phyloP scores from a whole-genome alignment of 352 stramenopile species.

The Phytopythium mirpurense region DNA sequence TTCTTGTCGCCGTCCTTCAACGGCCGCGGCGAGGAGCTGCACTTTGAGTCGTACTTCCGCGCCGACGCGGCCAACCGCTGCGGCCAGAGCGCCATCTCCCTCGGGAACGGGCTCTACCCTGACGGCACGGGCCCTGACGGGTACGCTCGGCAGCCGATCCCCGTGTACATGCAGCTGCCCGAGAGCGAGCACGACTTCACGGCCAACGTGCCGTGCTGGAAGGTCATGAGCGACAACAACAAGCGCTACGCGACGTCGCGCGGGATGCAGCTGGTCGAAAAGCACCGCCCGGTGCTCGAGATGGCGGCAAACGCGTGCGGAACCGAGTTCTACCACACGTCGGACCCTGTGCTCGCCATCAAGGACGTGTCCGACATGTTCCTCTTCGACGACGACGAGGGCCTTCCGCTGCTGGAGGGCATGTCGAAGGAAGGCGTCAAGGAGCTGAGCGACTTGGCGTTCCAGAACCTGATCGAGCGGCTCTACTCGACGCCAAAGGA shows the following conservation, averaged over 20 bases:
- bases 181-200: constrained; percentile 82
- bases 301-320: constrained; percentile 39
- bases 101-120: constrained; percentile 68
- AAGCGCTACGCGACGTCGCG: constrained; percentile 34
- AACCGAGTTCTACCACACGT: constrained; percentile 33
- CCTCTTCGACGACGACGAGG: constrained; percentile 61
- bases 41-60: constrained; percentile 75
- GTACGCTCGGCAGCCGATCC: constrained; percentile 57
- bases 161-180: constrained; percentile 73
- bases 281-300: constrained; percentile 36
- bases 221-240: constrained; percentile 44
- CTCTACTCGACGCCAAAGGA: constrained; percentile 63
- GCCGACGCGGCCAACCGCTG: constrained; percentile 64
- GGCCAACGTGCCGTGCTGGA: constrained; percentile 59
- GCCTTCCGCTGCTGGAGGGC: constrained; percentile 34
- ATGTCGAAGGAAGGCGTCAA: constrained; percentile 36
- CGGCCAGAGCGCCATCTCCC: constrained; percentile 59
- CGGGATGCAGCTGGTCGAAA: constrained; percentile 31
- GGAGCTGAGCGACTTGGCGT: constrained; percentile 54
- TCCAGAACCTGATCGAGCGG: constrained; percentile 68
- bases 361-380: constrained; percentile 79
- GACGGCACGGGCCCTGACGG: constrained; percentile 55
- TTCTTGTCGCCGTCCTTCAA: constrained; percentile 71
- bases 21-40: constrained; percentile 35
- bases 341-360: constrained; percentile 47